A percentile compares a stretch with the other conserved stretches of the same genome.
Evolutionary conservation across 371 early-diverging fungal genomes (phyloP).

Genomic region (Zychaea mexicana): DNA sequence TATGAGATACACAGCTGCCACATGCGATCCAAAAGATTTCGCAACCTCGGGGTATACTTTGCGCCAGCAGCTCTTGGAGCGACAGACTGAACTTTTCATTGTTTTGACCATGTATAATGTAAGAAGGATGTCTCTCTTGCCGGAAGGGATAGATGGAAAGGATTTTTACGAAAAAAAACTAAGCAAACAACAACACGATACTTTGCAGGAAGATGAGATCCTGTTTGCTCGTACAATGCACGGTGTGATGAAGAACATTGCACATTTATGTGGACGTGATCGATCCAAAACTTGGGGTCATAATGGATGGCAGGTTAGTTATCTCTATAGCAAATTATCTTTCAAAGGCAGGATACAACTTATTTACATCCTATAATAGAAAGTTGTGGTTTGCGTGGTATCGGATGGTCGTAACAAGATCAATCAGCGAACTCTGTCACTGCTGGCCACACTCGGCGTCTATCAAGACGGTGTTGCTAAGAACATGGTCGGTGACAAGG

Average conservation of each 20-base stretch:
- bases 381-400: slow-evolving; percentile 88
- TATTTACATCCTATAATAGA: slow-evolving; percentile 37
- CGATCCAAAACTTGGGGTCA: slow-evolving; percentile 85
- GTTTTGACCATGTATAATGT: slow-evolving; percentile 88
- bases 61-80: slow-evolving; percentile 75
- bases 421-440: slow-evolving; percentile 66
- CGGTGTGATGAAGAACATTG: slow-evolving; percentile 90
- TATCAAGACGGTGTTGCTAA: slow-evolving; percentile 83
- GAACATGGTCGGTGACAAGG: slow-evolving; percentile 65
- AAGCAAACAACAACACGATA: too few relatives aligned
- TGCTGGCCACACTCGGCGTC: slow-evolving; percentile 79
- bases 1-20: slow-evolving; percentile 84
- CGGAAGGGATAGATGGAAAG: too few relatives aligned
- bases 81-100: slow-evolving; percentile 85
- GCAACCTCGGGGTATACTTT: slow-evolving; percentile 72
- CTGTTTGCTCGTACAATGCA: slow-evolving; percentile 91
- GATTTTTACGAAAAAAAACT: neutral
- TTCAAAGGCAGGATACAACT: too few relatives aligned
- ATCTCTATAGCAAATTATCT: too few relatives aligned
- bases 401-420: slow-evolving; percentile 71
- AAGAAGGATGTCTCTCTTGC: too few relatives aligned
- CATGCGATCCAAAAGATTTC: slow-evolving; percentile 87
- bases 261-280: slow-evolving; percentile 81
- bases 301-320: slow-evolving; percentile 75
- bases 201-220: slow-evolving; percentile 85